Base-by-base conservation (phyloP, 2,329 filamentous ascomycete species). In the Pseudogymnoascus sp. region DNA sequence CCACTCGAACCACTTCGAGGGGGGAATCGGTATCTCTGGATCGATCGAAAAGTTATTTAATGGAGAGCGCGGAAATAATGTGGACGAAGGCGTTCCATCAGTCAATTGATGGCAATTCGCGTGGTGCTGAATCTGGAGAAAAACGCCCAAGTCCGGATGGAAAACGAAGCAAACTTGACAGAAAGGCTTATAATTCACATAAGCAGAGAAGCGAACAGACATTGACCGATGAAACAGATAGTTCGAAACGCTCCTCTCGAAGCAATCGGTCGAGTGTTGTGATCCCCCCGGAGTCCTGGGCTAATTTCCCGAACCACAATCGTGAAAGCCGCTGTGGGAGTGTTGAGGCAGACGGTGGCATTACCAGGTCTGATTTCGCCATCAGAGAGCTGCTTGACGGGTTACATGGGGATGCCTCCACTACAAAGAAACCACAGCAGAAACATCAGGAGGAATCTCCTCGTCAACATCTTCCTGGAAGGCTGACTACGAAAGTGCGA, bases 271-370 rank as follows among this genome's bases (percentile, higher is more conserved):
- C 59, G 18, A 40, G 18, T 7, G 25, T 38, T 31, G 59, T 60
- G 6, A 65, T 67, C 50, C 71, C 67, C 61, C 71, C 71, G 14
- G 63, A 63, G 6, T 63, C 66, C 8, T 73, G 71, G 71, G 67
- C 70, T 40, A 64, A 66, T 18, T 73, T 66, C 50, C 66, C 68
- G 3, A 71, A 67, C 31, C 70, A 72, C 37, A 65, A 64, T 47
- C 68, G 71, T 1, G 37, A 64, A n/a, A 66, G 68, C 53, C 65
- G 71, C 31, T 66, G 59, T 31, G 35, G 50, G 12, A 69, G 66
- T 62, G 68, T 67, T 21, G 66, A 63, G 14, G 25, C 63, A 4
- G 38, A 23, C 0, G 65, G 71, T 25, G 25, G 44, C 2, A 64
- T 72, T 21, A 63, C 68, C 23, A 31, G 64, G 2, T 65, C 64